phyloP scores from a whole-genome alignment of 164 flowering plant genomes.

The Annona cherimola region DNA sequence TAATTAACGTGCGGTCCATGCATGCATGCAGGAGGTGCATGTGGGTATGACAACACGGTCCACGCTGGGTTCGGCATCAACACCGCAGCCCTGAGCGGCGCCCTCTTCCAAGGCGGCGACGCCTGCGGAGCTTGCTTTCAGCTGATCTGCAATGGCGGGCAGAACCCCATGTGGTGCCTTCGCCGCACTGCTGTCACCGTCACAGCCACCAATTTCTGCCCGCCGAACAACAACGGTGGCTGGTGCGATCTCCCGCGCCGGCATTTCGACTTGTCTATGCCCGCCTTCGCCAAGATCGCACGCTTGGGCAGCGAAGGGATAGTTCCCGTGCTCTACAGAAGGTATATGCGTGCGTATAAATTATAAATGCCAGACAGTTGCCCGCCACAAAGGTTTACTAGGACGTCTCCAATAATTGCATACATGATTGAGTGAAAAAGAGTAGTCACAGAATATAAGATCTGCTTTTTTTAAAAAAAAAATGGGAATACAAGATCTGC shows the following conservation, averaged over 20 bases:
- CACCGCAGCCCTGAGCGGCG: constrained; percentile 69
- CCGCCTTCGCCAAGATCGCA: constrained; percentile 66
- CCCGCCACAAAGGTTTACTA: no score
- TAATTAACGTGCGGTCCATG: not conserved
- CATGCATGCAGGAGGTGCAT: constrained; percentile 63
- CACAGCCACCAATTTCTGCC: constrained; percentile 89
- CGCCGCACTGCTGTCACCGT: constrained; percentile 33
- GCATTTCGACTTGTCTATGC: constrained; percentile 75
- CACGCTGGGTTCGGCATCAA: constrained; percentile 68
- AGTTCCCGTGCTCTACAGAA: constrained; percentile 59
- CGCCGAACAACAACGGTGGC: constrained; percentile 72
- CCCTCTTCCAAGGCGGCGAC: constrained; percentile 50
- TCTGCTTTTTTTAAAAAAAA: no score
- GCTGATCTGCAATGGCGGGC: constrained; percentile 38
- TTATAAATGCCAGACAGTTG: no score
- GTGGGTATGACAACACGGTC: constrained; percentile 70
- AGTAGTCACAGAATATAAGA: no score
- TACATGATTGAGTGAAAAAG: no score
- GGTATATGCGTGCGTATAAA: constrained; percentile 29
- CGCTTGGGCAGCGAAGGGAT: constrained; percentile 61
- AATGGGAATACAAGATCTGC: no score
- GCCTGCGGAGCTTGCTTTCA: constrained; percentile 79
- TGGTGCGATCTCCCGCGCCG: constrained; percentile 74
- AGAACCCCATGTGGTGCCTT: constrained; percentile 66
- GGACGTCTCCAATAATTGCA: no score